Percentiles rank a stretch among this genome's conserved stretches.
phyloP scores from a whole-genome alignment of 768 basidiomycete genomes.

The Collybia mongolica region DNA sequence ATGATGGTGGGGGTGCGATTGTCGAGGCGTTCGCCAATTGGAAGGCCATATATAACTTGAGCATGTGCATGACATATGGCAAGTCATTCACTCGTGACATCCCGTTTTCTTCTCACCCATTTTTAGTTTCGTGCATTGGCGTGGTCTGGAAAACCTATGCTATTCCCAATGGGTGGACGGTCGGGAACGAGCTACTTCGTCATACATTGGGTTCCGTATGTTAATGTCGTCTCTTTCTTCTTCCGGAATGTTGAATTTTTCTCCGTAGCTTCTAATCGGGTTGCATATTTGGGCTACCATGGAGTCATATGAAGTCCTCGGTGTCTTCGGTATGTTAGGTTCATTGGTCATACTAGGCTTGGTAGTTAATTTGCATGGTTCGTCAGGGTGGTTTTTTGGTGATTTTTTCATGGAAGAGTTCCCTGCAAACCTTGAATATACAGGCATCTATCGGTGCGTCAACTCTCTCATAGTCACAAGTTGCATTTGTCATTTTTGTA shows the following conservation, averaged over 20 bases:
- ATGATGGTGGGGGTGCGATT: constrained; percentile 76
- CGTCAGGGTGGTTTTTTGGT: constrained; percentile 94
- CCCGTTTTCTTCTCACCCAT: background rate
- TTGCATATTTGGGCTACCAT: constrained; percentile 90
- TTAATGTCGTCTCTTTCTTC: constrained; percentile 8
- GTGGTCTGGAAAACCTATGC: constrained; percentile 91
- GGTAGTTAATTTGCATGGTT: background rate
- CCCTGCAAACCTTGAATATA: constrained; percentile 87
- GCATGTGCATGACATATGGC: constrained; percentile 96
- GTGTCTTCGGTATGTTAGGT: constrained; percentile 72
- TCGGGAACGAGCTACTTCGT: constrained; percentile 81
- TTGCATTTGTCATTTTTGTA: background rate
- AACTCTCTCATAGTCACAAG: background rate
- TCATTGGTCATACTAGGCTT: background rate
- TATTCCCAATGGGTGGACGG: constrained; percentile 80
- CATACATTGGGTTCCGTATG: constrained; percentile 87
- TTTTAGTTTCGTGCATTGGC: constrained; percentile 76
- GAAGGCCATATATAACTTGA: constrained; percentile 91
- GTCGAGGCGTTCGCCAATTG: constrained; percentile 94
- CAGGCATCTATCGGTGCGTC: constrained; percentile 89
- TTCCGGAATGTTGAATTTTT: constrained; percentile 8
- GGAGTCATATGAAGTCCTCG: constrained; percentile 91
- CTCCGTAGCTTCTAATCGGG: constrained; percentile 69
- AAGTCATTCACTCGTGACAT: constrained; percentile 5
- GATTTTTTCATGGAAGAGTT: constrained; percentile 97